Evolutionary conservation across 805 yeast species (phyloP).

Genomic region (Nakazawaea ishiwadae): DNA sequence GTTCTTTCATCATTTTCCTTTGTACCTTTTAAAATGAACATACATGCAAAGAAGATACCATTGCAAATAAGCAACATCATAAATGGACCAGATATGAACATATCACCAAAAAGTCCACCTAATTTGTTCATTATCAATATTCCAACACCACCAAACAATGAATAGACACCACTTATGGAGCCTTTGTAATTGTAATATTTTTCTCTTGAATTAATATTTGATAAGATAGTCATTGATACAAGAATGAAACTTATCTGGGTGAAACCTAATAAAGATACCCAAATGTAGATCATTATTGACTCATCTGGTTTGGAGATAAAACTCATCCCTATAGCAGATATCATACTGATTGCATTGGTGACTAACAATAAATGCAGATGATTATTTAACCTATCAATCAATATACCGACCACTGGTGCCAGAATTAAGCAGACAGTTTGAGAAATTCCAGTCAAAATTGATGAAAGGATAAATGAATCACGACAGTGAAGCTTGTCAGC

Average conservation of each 20-base stretch:
- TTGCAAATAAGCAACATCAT: conserved; percentile 43
- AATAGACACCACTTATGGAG: conserved; percentile 64
- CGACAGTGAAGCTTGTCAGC: conserved; percentile 40
- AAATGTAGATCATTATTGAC: conserved; percentile 29
- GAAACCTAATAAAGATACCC: conserved; percentile 46
- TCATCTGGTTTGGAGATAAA: conserved; percentile 29
- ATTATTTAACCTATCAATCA: conserved; percentile 41
- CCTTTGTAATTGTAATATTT: conserved; percentile 45
- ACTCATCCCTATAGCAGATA: conserved; percentile 36
- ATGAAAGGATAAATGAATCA: conserved; percentile 61
- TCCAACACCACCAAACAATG: conserved; percentile 67
- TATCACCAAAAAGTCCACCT: conserved; percentile 60
- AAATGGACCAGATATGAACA: conserved; percentile 57
- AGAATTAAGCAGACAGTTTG: conserved; percentile 51
- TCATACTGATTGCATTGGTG: conserved; percentile 37
- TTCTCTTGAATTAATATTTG: conserved; percentile 35
- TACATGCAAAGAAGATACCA: conserved; percentile 22
- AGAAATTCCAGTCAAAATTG: conserved; percentile 65
- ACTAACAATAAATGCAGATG: conserved; percentile 27
- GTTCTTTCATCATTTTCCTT: conserved; percentile 17
- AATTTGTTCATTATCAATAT: conserved; percentile 52
- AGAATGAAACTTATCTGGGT: conserved; percentile 61
- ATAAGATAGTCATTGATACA: conserved; percentile 54
- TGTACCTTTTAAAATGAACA: conserved; percentile 22
- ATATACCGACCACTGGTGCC: conserved; percentile 61